Evolutionary conservation across 495 filamentous ascomycete genomes (phyloP).

Genomic region (Aspergillus conjunctus): DNA sequence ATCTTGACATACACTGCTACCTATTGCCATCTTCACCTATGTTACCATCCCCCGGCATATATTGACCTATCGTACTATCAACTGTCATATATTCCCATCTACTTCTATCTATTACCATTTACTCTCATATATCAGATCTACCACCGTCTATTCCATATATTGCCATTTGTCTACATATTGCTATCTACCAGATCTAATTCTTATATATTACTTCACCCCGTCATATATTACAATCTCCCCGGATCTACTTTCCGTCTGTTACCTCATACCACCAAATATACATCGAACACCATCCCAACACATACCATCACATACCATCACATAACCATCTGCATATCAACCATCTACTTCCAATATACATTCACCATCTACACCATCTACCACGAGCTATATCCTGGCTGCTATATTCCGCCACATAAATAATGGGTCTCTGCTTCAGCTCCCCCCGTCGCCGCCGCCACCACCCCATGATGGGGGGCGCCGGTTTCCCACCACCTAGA

Average conservation of each 20-base stretch:
- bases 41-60: no score
- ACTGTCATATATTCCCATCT: no score
- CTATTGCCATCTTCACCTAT: no score
- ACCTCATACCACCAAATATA: neutral
- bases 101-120: no score
- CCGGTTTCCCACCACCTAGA: neutral
- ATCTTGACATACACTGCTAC: no score
- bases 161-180: no score
- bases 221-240: neutral
- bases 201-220: no score
- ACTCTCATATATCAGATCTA: no score
- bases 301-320: neutral
- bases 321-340: neutral
- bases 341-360: neutral
- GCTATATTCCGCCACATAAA: neutral
- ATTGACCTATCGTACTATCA: no score
- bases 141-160: no score
- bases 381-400: neutral
- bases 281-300: no score
- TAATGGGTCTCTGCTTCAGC: conserved; percentile 4
- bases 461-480: conserved; percentile 7
- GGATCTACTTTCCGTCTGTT: neutral
- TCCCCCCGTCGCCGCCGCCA: neutral
- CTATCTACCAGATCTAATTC: no score
- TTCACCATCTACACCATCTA: neutral